phyloP scores from a whole-genome alignment of 805 yeast species.

The Lipomyces chichibuensis region DNA sequence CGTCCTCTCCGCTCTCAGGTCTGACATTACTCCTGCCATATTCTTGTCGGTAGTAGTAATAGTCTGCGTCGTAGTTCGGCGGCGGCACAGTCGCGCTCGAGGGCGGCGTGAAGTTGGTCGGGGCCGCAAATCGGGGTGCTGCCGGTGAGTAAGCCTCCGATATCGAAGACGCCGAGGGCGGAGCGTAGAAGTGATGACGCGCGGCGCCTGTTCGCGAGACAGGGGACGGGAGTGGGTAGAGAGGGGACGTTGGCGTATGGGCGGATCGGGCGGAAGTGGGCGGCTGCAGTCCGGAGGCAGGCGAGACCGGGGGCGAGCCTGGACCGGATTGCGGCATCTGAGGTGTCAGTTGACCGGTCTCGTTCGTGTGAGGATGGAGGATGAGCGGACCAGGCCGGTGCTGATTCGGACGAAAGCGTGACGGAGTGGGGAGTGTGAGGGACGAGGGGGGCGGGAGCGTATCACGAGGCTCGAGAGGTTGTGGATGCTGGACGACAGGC shows the following conservation, averaged over 20 bases:
- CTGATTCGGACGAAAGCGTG: conserved; percentile 32
- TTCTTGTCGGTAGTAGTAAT: background rate
- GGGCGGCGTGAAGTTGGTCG: conserved; percentile 14
- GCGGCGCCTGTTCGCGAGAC: conserved; percentile 1
- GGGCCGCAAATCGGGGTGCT: conserved; percentile 8
- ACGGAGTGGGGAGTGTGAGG: conserved; percentile 23
- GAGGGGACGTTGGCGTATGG: conserved; percentile 20
- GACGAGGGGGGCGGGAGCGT: conserved; percentile 26
- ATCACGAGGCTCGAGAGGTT: conserved; percentile 2
- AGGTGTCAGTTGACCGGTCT: conserved; percentile 4
- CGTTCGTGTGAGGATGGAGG: conserved; percentile 15
- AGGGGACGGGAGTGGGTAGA: conserved; percentile 13
- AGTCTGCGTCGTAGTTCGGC: conserved; percentile 6
- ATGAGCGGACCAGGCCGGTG: conserved; percentile 33
- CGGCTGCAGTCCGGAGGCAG: conserved; percentile 8
- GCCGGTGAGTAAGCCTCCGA: conserved; percentile 9
- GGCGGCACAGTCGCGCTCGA: conserved; percentile 14
- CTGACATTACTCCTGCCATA: background rate
- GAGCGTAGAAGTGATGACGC: background rate
- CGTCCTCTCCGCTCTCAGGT: background rate
- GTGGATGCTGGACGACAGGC: conserved; percentile 5
- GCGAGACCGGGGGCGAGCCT: conserved; percentile 22
- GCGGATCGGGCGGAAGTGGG: conserved; percentile 1
- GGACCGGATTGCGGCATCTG: conserved; percentile 11
- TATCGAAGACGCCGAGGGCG: background rate